Evolutionary conservation across 1,284 basidiomycete genomes (phyloP), one percentile per base, ranked within the genome.

Genomic region (Melanopsichium pennsylvanicum): DNA sequence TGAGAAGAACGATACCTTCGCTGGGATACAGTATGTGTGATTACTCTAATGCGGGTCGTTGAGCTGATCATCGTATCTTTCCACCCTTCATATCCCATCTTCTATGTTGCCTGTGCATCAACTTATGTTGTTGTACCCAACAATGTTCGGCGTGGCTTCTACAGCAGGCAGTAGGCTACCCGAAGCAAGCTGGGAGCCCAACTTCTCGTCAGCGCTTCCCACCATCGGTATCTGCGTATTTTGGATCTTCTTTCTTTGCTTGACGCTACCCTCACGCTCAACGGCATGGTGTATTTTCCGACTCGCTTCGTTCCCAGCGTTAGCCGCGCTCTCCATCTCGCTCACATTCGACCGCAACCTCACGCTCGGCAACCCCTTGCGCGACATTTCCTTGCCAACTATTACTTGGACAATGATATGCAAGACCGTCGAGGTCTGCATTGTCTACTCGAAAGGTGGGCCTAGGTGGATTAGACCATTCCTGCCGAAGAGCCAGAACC

Each of bases 201-300:
- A 60, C 45, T 57, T 63, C n/a, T 33, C 21, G 13, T 52, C 60
- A 3, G 56, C 41, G 4, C 21, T 63, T 9, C 56, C 56, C 11
- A 34, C 18, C 15, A 42, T 56, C 31, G 18, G 12, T n/a, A n/a
- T 45, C 12, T 52, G 47, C 22, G 16, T 69, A 22, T 9, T 13
- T 7, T 69, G 59, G 66, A 27, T 69, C 32, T 69, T 55, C 23
- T 13, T 51, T 12, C 47, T 69, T 2, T 69, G 66, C 44, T 34
- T 58, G 19, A 63, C 55, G 4, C 19, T 63, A n/a, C 58, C 55
- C 13, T 47, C 21, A 18, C 41, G 36, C 15, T 42, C 55, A 6
- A 16, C 41, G 22, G 13, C 29, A 31, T 57, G 59, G 43, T 43
- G 44, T 12, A 8, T 56, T 12, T 23, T 63, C 5, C 59, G 64